These are phyloP conservation scores for Phaeophleospora eucalypticola DNA, from an alignment of 2,329 filamentous ascomycete species.

Conservation along the genomic window DNA sequence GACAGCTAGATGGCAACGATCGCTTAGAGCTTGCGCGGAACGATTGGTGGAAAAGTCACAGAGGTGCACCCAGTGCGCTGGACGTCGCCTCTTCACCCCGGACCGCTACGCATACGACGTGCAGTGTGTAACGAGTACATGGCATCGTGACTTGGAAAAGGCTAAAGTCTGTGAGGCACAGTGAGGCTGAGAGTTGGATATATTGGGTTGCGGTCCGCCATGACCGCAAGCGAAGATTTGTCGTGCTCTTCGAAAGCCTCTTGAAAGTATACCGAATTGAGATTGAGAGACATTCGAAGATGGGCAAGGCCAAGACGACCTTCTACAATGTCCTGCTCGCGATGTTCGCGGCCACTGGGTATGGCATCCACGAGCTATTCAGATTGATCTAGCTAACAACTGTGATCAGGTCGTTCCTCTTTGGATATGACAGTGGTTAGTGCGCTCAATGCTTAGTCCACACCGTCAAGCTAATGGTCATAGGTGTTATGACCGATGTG, in stretches of 20 bases:
- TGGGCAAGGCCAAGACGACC: slow-evolving; percentile 17
- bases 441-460: neutral
- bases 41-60: slow-evolving; percentile 15
- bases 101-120: slow-evolving; percentile 8
- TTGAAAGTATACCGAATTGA: neutral
- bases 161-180: slow-evolving; percentile 6
- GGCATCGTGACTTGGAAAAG: slow-evolving; percentile 3
- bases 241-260: neutral
- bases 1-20: slow-evolving; percentile 7
- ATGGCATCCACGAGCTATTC: neutral
- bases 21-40: neutral
- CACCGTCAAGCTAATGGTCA: neutral
- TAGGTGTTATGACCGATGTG: slow-evolving; percentile 47
- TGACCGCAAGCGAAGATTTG: neutral
- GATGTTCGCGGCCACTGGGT: slow-evolving; percentile 29
- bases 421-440: slow-evolving; percentile 43
- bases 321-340: slow-evolving; percentile 29
- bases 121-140: slow-evolving; percentile 3
- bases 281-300: slow-evolving; percentile 4
- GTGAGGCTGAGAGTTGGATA: slow-evolving; percentile 1
- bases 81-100: slow-evolving; percentile 1
- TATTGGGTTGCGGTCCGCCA: slow-evolving; percentile 2
- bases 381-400: slow-evolving; percentile 10
- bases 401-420: slow-evolving; percentile 41
- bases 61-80: neutral